Evolutionary conservation across 2,329 filamentous ascomycete genomes (phyloP).

Genomic region (Fusarium albosuccineum): DNA sequence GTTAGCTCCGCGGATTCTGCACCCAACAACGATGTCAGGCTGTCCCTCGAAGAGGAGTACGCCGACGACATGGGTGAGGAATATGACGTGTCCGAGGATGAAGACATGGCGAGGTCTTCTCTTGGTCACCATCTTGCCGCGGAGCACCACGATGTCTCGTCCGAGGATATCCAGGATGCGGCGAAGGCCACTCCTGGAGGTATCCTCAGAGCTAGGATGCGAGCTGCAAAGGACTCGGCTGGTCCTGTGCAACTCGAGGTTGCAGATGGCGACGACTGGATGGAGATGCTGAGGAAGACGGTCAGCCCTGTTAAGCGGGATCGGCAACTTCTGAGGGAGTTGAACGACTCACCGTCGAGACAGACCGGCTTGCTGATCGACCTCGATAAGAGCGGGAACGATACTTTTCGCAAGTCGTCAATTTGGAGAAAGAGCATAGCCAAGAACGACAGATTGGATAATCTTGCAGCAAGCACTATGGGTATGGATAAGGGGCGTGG

Average conservation of each 20-base stretch:
- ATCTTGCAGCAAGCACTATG: constrained; percentile 47
- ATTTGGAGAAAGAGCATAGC: constrained; percentile 52
- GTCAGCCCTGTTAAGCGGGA: constrained; percentile 95
- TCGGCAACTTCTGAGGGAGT: constrained; percentile 75
- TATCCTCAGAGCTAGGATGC: constrained; percentile 73
- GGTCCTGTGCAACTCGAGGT: constrained; percentile 72
- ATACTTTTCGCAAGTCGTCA: constrained; percentile 60
- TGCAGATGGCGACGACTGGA: constrained; percentile 85
- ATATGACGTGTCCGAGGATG: constrained; percentile 79
- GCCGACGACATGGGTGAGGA: constrained; percentile 73
- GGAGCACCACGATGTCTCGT: constrained; percentile 75
- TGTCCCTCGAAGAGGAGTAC: constrained; percentile 71
- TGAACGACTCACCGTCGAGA: constrained; percentile 66
- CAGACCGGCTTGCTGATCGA: constrained; percentile 44
- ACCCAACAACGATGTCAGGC: constrained; percentile 71
- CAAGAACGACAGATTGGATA: constrained; percentile 47
- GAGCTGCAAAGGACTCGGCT: constrained; percentile 70
- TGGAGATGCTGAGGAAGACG: constrained; percentile 91
- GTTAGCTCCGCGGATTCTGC: constrained; percentile 87
- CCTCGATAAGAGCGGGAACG: constrained; percentile 57
- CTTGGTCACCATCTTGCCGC: constrained; percentile 79
- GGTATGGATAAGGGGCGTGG: constrained; percentile 68
- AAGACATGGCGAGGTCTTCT: constrained; percentile 84
- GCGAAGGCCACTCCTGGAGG: constrained; percentile 68
- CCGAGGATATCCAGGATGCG: constrained; percentile 63